Evolutionary conservation across 1,139 yeast genomes (phyloP).

Genomic region (Hanseniaspora gamundiae): DNA sequence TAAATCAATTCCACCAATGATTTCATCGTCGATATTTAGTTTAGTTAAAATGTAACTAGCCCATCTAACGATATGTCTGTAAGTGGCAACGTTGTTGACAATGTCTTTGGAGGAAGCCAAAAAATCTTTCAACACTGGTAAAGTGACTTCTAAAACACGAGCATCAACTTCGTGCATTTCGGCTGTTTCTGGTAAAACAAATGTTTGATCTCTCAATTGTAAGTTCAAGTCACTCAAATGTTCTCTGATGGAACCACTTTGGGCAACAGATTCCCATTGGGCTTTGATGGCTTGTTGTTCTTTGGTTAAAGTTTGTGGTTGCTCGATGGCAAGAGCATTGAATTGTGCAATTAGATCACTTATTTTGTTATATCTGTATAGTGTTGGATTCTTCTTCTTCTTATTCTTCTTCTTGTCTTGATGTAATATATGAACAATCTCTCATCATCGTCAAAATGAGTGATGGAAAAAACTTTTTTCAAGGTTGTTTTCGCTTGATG

Average conservation of each 20-base stretch:
- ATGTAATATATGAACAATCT: too few relatives aligned
- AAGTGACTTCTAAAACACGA: conserved; percentile 49
- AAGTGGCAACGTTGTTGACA: conserved; percentile 31
- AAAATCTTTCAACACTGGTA: conserved; percentile 49
- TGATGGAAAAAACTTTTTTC: too few relatives aligned
- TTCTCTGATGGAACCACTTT: conserved; percentile 41
- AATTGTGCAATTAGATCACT: conserved; percentile 34
- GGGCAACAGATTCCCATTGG: conserved; percentile 69
- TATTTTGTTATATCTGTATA: conserved; percentile 21
- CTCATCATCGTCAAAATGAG: too few relatives aligned
- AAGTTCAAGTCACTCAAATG: conserved; percentile 53
- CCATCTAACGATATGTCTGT: conserved; percentile 90
- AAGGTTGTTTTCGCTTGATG: too few relatives aligned
- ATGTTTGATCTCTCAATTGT: conserved; percentile 56
- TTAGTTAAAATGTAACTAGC: conserved; percentile 68
- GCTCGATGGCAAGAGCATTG: conserved; percentile 30
- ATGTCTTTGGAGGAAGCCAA: conserved; percentile 27
- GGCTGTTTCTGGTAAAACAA: conserved; percentile 42
- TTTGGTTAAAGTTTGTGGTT: conserved; percentile 23
- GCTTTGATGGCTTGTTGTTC: conserved; percentile 61
- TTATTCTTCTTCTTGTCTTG: neutral
- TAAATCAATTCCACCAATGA: conserved; percentile 40
- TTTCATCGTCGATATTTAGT: conserved; percentile 40
- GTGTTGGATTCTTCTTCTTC: neutral
- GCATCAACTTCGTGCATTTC: conserved; percentile 58